These are phyloP conservation scores for Stevia rebaudiana DNA, from an alignment of 140 eudicot genomes.

Conservation along the genomic window DNA sequence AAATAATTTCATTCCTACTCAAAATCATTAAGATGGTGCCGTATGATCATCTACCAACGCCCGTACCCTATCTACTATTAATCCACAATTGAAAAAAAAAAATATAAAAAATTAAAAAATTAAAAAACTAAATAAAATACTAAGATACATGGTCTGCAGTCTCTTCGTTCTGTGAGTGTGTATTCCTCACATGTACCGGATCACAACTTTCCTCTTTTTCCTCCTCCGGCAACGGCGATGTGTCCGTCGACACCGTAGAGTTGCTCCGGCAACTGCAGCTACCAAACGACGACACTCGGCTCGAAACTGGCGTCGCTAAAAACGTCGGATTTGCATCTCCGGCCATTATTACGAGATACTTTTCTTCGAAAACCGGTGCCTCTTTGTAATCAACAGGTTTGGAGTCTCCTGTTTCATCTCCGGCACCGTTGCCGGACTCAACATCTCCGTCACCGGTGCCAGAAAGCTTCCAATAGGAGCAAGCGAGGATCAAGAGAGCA, in stretches of 20 bases:
- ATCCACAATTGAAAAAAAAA: constrained; percentile 13
- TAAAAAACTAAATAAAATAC: neutral
- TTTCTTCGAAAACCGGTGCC: constrained; percentile 43
- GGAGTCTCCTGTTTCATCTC: constrained; percentile 24
- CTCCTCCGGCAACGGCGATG: constrained; percentile 21
- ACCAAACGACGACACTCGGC: constrained; percentile 58
- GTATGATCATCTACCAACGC: constrained; percentile 21
- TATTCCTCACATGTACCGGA: constrained; percentile 23
- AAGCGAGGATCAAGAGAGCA: constrained; percentile 57
- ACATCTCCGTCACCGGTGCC: constrained; percentile 42
- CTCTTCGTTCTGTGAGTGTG: constrained; percentile 17
- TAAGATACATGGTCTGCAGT: neutral
- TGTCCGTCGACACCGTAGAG: constrained; percentile 16
- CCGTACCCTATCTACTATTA: constrained; percentile 18
- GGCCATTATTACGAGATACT: constrained; percentile 62
- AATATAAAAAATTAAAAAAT: too few species aligned
- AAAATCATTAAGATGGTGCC: constrained; percentile 8
- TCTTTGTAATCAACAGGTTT: constrained; percentile 13
- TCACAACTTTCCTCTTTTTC: constrained; percentile 17
- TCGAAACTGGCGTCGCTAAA: constrained; percentile 54
- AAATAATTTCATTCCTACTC: constrained; percentile 17
- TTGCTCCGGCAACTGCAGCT: constrained; percentile 27
- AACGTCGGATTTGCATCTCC: constrained; percentile 56
- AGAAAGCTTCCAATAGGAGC: constrained; percentile 72
- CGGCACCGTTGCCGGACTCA: constrained; percentile 37